Evolutionary conservation across 148 eudicot species (phyloP), one percentile per base, ranked within the genome.

Genomic region (Amaranthus palmeri): DNA sequence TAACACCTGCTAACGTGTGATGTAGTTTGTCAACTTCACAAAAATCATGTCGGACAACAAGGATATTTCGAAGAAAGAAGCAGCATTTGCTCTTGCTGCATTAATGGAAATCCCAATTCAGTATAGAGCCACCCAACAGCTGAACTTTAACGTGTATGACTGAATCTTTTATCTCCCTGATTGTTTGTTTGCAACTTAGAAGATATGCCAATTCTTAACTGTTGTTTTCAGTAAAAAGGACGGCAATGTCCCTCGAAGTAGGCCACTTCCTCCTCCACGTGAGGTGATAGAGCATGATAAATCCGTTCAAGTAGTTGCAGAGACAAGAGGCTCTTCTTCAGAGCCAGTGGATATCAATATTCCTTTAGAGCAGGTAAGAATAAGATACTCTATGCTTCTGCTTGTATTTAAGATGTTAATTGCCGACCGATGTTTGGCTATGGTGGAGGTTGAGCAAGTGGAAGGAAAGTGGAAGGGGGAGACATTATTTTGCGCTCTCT

Each of bases 11-110:
- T 74, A 5, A 65, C 13, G 42, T 54, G 41, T 53, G 68, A 50
- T 68, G 77, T 88, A 90, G 96, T 90, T 90, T 61, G 96, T 90
- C 44, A 82, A 90, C 78, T 88, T 88, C 81, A 86, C 91, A 59
- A 86, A 88, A 67, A 88, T 90, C 54, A 90, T 86, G 88, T 85
- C 91, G 0, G 91, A 85, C 63, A 83, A 83, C 71, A 79, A 79
- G 25, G 78, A 79, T 56, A 68, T 62, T 67, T 68, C 86, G 3
- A 90, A 83, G 74, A 88, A 85, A 76, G 96, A 90, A 79, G 77
- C 96, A 74, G 89, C 86, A 40, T 90, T 90, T 78, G 93, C 96
- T 42, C 91, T 90, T 44, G 96, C 91, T 75, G 96, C 93, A 65
- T 77, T 88, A 18, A 90, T 90, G 96, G 96, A 90, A 78, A 85